Conservation (phyloP, 225 moss, liverwort and hornwort genomes). For the Bryoerythrophyllum caledonicum region DNA sequence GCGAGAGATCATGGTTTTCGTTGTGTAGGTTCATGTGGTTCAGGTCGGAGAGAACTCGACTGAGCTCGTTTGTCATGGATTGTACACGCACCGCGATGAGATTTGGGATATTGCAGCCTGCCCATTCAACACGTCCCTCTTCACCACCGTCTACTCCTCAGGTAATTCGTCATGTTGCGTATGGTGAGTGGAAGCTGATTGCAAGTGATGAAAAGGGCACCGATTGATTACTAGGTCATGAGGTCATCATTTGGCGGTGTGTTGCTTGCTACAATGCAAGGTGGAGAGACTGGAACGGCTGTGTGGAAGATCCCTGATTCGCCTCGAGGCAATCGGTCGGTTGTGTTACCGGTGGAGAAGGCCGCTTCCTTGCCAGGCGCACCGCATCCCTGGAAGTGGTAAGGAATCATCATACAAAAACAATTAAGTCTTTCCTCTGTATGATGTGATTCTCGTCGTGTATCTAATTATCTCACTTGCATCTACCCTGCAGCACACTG, state of each 20-base stretch:
- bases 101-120: constrained; percentile 89
- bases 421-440: neutral
- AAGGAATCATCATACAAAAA: neutral
- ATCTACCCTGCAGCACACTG: constrained; percentile 61
- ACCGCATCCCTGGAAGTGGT: constrained; percentile 72
- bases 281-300: constrained; percentile 62
- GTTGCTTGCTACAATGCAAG: constrained; percentile 18
- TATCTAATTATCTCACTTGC: neutral
- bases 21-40: constrained; percentile 70
- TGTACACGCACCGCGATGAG: constrained; percentile 75
- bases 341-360: constrained; percentile 57
- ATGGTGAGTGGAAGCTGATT: too few relatives aligned
- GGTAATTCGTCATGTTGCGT: too few relatives aligned
- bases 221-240: too few relatives aligned
- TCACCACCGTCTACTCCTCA: constrained; percentile 75
- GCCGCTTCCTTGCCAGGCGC: constrained; percentile 50
- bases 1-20: neutral
- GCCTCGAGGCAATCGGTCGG: constrained; percentile 44
- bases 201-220: too few relatives aligned
- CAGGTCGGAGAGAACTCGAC: constrained; percentile 57
- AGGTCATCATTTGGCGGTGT: too few relatives aligned
- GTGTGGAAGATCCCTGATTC: constrained; percentile 72
- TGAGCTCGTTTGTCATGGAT: constrained; percentile 68
- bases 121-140: constrained; percentile 64
- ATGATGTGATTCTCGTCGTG: neutral